Evolutionary conservation across 176 grass and related monocot genomes (phyloP), one percentile per base, ranked within the genome.

Genomic region (Chrysopogon serrulatus): DNA sequence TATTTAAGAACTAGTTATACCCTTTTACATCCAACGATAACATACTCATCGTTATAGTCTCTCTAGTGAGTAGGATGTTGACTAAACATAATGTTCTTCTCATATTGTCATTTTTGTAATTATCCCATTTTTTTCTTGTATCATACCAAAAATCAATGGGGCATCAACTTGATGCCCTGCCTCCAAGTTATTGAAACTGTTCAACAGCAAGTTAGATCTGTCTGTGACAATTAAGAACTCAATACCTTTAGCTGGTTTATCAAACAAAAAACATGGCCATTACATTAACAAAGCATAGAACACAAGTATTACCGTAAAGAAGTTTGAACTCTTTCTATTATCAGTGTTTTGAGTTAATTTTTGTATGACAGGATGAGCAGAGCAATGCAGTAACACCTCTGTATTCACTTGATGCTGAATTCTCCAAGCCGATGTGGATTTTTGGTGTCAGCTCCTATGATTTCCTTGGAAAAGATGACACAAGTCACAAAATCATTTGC

Each of bases 371-470:
- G 95, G 79, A 91, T 86, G 95, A 95, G 84, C 45, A 86, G 21
- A 95, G 43, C 62, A 95, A 86, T 83, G 63, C 84, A 63, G 84
- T 85, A 23, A 83, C 85, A 67, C 65, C 85, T 76, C 23, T 95
- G 61, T 91, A 95, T 92, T 76, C 88, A 37, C 71, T 98, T 31
- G 79, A 93, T 90, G 95, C 92, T 88, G 95, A 98, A 85, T 98
- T 95, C 80, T 90, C 95, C 48, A 90, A 88, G 68, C 90, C 95
- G 32, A 89, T 95, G 45, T 98, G 95, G 95, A 84, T 83, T 78
- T 98, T 95, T 79, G 95, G 95, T 81, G 92, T 90, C 47, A 95
- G 78, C 79, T 98, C 95, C 39, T 95, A 94, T 90, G 92, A 87
- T 91, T 95, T 98, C 88, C 73, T 95, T 70, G 71, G 83, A 74